Conservation (phyloP, 1,284 basidiomycete species). For the Tetrapyrgos nigripes region DNA sequence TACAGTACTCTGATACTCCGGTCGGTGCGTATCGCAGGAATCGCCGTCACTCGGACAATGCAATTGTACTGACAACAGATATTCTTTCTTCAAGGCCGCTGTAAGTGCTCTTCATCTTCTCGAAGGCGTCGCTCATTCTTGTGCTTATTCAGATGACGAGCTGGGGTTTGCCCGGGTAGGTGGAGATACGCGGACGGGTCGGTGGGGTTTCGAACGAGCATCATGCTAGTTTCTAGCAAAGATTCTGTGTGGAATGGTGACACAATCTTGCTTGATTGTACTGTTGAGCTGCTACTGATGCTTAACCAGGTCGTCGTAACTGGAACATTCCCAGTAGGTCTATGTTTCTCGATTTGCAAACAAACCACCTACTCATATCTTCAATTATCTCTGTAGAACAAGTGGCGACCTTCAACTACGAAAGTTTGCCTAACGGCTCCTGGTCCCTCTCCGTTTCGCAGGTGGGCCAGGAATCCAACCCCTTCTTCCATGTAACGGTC, state of each 20-base stretch:
- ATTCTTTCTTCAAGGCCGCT: background rate
- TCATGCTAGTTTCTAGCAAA: constrained; percentile 2
- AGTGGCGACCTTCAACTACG: constrained; percentile 14
- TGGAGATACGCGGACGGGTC: background rate
- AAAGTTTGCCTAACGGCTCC: background rate
- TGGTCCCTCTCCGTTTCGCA: constrained; percentile 15
- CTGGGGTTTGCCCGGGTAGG: constrained; percentile 7
- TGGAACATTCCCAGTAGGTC: constrained; percentile 19
- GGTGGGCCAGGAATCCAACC: background rate
- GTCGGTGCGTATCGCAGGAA: background rate
- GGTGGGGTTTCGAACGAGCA: background rate
- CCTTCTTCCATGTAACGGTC: constrained; percentile 15
- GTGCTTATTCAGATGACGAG: constrained; percentile 7
- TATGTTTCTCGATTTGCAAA: background rate
- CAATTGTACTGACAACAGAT: background rate
- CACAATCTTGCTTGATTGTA: background rate
- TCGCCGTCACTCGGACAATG: too few relatives aligned
- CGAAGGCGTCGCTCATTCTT: background rate
- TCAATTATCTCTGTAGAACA: constrained; percentile 4
- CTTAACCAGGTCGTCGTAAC: constrained; percentile 13
- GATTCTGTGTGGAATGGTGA: constrained; percentile 1
- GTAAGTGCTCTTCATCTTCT: background rate
- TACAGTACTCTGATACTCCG: constrained; percentile 14
- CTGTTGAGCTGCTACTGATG: constrained; percentile 3
- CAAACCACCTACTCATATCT: background rate